Evolutionary conservation across 306 rosid species (phyloP).

Genomic region (Carpinus fangiana): DNA sequence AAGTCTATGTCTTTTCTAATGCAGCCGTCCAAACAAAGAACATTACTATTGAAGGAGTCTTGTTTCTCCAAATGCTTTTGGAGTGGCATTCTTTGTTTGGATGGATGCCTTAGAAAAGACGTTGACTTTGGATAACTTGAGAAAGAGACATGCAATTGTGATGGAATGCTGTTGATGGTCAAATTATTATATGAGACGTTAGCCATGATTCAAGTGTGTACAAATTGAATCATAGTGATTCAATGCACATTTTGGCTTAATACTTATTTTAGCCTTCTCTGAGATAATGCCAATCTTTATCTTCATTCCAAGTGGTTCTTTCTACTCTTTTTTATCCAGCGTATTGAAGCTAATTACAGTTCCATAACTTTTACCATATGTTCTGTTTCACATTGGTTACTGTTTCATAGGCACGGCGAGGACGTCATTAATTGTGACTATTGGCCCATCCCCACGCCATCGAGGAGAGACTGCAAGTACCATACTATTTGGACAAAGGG

Average conservation of each 20-base stretch:
- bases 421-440: conserved; percentile 92
- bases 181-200: conserved; percentile 15
- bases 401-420: conserved; percentile 82
- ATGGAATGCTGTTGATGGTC: neutral
- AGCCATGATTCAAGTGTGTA: conserved; percentile 7
- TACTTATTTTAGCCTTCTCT: neutral
- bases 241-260: neutral
- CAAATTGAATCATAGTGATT: neutral
- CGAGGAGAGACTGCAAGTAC: conserved; percentile 98
- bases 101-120: too few species aligned
- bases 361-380: neutral
- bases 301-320: conserved; percentile 4
- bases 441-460: conserved; percentile 98
- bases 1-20: too few species aligned
- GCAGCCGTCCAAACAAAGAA: too few species aligned
- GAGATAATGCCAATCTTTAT: neutral
- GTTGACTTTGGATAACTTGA: too few species aligned
- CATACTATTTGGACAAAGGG: conserved; percentile 95
- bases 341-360: neutral
- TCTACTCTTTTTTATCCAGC: neutral
- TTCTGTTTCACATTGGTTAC: conserved; percentile 17
- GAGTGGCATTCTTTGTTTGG: too few species aligned
- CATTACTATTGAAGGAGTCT: too few species aligned
- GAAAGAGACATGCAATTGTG: too few species aligned
- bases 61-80: too few species aligned